Percentiles rank a stretch among this genome's conserved stretches.
Conservation (phyloP, 1,139 yeast species). For the Pichia sp. region DNA sequence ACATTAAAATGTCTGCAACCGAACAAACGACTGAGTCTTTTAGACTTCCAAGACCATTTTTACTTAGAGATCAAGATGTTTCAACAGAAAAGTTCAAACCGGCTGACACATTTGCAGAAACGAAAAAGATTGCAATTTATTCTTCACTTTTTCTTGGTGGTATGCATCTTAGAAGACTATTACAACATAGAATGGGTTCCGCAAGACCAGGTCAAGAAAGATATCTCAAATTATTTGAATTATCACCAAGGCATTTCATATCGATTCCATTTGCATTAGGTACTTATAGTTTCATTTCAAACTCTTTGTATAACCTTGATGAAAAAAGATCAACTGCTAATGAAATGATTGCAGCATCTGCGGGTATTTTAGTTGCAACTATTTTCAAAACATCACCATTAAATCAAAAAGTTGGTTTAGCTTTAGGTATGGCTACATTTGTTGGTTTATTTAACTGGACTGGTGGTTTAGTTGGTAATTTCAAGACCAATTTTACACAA, state of each 20-base stretch:
- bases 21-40: conserved; percentile 9
- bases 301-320: conserved; percentile 26
- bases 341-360: conserved; percentile 44
- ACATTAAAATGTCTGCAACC: conserved; percentile 14
- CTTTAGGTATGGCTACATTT: conserved; percentile 28
- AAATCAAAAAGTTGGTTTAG: conserved; percentile 40
- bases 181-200: conserved; percentile 31
- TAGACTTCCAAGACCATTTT: conserved; percentile 26
- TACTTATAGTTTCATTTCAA: conserved; percentile 27
- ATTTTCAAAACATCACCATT: conserved; percentile 28
- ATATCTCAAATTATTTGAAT: conserved; percentile 28
- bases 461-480: conserved; percentile 32
- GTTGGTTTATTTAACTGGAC: conserved; percentile 37
- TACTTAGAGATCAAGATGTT: conserved; percentile 18
- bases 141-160: conserved; percentile 33
- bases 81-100: conserved; percentile 31
- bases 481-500: conserved; percentile 24
- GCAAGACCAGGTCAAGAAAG: conserved; percentile 32
- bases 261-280: conserved; percentile 29
- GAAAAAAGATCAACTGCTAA: conserved; percentile 34
- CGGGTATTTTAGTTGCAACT: conserved; percentile 34
- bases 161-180: conserved; percentile 30
- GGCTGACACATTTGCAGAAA: conserved; percentile 38
- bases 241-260: conserved; percentile 26
- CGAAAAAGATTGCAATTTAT: conserved; percentile 35